Evolutionary conservation across 805 yeast species (phyloP).

Genomic region (Zygotorulaspora sp.): DNA sequence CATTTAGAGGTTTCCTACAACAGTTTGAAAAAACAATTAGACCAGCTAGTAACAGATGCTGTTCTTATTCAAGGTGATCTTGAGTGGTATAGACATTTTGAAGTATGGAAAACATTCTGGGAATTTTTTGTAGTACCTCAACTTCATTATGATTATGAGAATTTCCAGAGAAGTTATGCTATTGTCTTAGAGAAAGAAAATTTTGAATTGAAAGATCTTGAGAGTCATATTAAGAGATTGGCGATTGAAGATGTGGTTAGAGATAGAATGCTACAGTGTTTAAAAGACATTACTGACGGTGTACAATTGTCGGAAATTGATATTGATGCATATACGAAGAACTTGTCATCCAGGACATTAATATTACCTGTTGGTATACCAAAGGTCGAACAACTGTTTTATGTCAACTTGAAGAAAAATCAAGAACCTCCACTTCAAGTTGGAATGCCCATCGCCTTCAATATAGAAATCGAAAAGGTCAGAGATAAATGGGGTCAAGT

Average conservation of each 20-base stretch:
- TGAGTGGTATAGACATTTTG: slow-evolving; percentile 23
- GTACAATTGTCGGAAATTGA: slow-evolving; percentile 21
- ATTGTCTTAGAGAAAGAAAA: slow-evolving; percentile 10
- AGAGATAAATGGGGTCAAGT: slow-evolving; percentile 20
- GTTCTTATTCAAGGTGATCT: slow-evolving; percentile 27
- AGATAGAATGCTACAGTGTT: slow-evolving; percentile 18
- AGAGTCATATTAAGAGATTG: slow-evolving; percentile 2
- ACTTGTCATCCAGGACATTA: slow-evolving; percentile 18
- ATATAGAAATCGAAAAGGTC: slow-evolving; percentile 18
- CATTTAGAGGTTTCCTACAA: slow-evolving; percentile 22
- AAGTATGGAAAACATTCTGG: slow-evolving; percentile 28
- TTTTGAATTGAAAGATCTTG: slow-evolving; percentile 4
- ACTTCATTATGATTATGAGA: slow-evolving; percentile 23
- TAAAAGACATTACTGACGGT: slow-evolving; percentile 19
- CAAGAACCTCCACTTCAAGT: slow-evolving; percentile 8
- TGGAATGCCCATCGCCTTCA: slow-evolving; percentile 22
- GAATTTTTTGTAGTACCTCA: slow-evolving; percentile 18
- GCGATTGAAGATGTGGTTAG: slow-evolving; percentile 15
- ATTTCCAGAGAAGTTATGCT: slow-evolving; percentile 14
- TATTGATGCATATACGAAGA: slow-evolving; percentile 23
- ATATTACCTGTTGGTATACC: slow-evolving; percentile 31
- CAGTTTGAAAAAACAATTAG: slow-evolving; percentile 27
- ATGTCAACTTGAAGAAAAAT: slow-evolving; percentile 16
- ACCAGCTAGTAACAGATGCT: slow-evolving; percentile 27
- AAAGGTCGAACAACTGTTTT: slow-evolving; percentile 22